Evolutionary conservation across 1,284 basidiomycete genomes (phyloP).

Genomic region (Fomitopsis schrenkii): DNA sequence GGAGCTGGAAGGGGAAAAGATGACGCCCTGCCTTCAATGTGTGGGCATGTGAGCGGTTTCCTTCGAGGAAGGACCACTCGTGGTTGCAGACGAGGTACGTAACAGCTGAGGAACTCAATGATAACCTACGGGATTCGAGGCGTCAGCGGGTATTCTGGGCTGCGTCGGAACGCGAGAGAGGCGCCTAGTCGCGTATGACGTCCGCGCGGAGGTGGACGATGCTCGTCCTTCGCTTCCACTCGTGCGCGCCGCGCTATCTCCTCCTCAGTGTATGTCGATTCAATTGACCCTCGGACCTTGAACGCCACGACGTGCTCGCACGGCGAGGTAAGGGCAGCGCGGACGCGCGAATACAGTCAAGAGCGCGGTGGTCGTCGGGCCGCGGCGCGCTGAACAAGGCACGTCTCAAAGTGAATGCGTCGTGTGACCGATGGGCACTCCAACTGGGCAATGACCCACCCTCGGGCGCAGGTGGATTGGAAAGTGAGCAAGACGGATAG

Average conservation of each 20-base stretch:
- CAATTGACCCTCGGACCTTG: neutral
- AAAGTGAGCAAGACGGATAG: neutral
- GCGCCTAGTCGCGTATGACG: neutral
- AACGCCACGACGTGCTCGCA: neutral
- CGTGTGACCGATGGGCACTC: neutral
- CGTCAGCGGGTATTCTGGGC: neutral
- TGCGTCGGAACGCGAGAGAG: neutral
- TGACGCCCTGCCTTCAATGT: constrained; percentile 90
- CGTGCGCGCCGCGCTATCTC: neutral
- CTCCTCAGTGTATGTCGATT: neutral
- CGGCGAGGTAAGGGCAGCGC: neutral
- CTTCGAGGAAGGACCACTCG: constrained; percentile 87
- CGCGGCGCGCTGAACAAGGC: neutral
- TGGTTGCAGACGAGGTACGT: constrained; percentile 75
- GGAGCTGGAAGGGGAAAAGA: constrained; percentile 84
- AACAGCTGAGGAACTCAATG: constrained; percentile 42
- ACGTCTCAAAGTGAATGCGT: neutral
- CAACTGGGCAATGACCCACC: neutral
- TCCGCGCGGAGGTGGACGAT: neutral
- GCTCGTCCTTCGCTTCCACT: neutral
- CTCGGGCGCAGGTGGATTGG: neutral
- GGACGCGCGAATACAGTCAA: neutral
- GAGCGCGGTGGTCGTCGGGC: neutral
- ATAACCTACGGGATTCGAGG: constrained; percentile 22
- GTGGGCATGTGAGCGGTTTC: constrained; percentile 71